Conservation (phyloP, 495 filamentous ascomycete species). For the Penicillium cosmopolitanum region DNA sequence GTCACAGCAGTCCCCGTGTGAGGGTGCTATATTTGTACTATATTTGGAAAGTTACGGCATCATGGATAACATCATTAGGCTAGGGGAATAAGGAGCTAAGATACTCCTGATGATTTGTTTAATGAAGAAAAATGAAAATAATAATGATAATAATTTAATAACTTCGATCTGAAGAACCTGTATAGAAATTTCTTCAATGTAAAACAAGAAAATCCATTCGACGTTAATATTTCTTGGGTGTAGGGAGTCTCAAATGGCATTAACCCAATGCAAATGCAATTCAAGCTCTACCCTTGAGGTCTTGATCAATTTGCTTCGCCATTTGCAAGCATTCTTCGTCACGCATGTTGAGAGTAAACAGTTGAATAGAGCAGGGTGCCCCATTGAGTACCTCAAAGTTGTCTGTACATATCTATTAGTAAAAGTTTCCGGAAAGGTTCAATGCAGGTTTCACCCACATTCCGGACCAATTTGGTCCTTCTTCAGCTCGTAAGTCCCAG, state of each 20-base stretch:
- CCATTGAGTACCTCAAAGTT: slow-evolving; percentile 24
- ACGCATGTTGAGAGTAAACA: slow-evolving; percentile 30
- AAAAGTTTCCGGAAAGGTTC: neutral
- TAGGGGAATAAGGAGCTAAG: neutral
- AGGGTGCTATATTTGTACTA: neutral
- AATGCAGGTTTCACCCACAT: slow-evolving; percentile 11
- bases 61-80: neutral
- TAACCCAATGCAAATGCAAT: neutral
- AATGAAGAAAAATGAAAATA: neutral
- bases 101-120: neutral
- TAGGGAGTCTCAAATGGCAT: neutral
- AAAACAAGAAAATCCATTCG: too few species aligned
- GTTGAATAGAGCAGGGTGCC: slow-evolving; percentile 25
- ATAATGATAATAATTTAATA: neutral
- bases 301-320: slow-evolving; percentile 26
- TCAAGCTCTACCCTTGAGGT: slow-evolving; percentile 12
- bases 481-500: slow-evolving; percentile 16
- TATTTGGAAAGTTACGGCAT: neutral
- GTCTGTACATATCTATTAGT: slow-evolving; percentile 15
- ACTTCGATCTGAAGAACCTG: neutral
- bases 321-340: slow-evolving; percentile 34
- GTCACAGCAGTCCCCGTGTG: neutral
- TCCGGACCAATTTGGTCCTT: slow-evolving; percentile 19
- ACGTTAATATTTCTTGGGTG: too few species aligned
- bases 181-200: too few species aligned